phyloP scores from a whole-genome alignment of 257 asterid species.

The Jaltomata sinuosa region DNA sequence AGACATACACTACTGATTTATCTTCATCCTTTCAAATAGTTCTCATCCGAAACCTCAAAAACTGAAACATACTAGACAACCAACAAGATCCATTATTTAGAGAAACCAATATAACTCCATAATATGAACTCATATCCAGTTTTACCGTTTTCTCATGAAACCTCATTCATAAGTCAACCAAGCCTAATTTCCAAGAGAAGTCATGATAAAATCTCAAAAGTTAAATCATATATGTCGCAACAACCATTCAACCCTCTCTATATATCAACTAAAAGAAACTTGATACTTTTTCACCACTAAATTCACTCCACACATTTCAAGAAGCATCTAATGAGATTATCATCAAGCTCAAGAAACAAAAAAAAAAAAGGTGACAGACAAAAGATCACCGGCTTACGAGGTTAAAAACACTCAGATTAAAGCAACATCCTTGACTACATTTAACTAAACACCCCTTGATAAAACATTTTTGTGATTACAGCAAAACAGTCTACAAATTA shows the following conservation, averaged over 20 bases:
- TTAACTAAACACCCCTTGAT: not conserved
- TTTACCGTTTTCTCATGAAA: not conserved
- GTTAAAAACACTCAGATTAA: not conserved
- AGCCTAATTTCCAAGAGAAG: not conserved
- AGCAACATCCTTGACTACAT: not conserved
- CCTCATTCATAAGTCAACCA: not conserved
- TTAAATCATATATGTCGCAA: not conserved
- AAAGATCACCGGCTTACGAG: not conserved
- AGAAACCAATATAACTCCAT: not conserved
- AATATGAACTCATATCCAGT: not conserved
- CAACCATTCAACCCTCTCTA: not conserved
- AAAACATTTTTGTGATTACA: not conserved
- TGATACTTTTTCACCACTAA: not conserved
- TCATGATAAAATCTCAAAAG: not conserved
- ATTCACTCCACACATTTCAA: not conserved
- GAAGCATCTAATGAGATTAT: not conserved
- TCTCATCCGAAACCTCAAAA: not conserved
- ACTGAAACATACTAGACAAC: not conserved
- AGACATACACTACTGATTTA: not conserved
- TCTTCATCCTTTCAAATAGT: not conserved
- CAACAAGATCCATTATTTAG: not conserved
- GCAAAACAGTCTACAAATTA: not conserved
- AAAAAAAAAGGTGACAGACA: not conserved
- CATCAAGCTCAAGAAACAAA: not conserved
- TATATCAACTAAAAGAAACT: not conserved